These are phyloP conservation scores for Chrysosporium keratinophilum DNA, from an alignment of 2,329 filamentous ascomycete genomes.

Conservation along the genomic window DNA sequence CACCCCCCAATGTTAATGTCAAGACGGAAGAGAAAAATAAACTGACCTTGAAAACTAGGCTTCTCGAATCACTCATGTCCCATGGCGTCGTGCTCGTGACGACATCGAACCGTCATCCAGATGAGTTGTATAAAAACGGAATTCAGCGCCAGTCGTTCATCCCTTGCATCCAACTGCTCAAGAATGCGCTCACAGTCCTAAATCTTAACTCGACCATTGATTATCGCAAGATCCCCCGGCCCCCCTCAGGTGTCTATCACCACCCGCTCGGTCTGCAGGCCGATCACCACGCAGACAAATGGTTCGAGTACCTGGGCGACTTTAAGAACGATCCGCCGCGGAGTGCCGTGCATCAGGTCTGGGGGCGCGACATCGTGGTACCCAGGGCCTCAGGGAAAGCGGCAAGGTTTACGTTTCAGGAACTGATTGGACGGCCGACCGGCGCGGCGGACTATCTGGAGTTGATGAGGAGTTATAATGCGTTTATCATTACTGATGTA, in stretches of 20 bases:
- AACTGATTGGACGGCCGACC: constrained; percentile 78
- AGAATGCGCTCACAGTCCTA: constrained; percentile 72
- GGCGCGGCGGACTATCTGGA: constrained; percentile 94
- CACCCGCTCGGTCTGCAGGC: constrained; percentile 72
- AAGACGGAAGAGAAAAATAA: too few species aligned
- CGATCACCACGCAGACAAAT: constrained; percentile 73
- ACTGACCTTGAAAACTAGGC: constrained; percentile 32
- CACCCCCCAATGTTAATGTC: too few species aligned
- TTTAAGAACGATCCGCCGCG: constrained; percentile 65
- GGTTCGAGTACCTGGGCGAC: constrained; percentile 91
- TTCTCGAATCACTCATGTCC: constrained; percentile 85
- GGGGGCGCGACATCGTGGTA: constrained; percentile 83
- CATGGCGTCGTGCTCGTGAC: constrained; percentile 95
- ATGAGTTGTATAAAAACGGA: constrained; percentile 95
- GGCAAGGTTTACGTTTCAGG: constrained; percentile 84
- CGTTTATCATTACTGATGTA: constrained; percentile 83
- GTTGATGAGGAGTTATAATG: constrained; percentile 76
- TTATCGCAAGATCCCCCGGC: constrained; percentile 92
- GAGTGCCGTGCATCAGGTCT: constrained; percentile 68
- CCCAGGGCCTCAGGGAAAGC: constrained; percentile 78
- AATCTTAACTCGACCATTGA: constrained; percentile 93
- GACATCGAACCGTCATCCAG: constrained; percentile 90
- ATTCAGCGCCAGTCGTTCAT: constrained; percentile 93
- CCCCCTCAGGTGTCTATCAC: constrained; percentile 88
- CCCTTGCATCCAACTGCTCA: constrained; percentile 86